Evolutionary conservation across 495 filamentous ascomycete genomes (phyloP).

Genomic region (Penicillium canariense): DNA sequence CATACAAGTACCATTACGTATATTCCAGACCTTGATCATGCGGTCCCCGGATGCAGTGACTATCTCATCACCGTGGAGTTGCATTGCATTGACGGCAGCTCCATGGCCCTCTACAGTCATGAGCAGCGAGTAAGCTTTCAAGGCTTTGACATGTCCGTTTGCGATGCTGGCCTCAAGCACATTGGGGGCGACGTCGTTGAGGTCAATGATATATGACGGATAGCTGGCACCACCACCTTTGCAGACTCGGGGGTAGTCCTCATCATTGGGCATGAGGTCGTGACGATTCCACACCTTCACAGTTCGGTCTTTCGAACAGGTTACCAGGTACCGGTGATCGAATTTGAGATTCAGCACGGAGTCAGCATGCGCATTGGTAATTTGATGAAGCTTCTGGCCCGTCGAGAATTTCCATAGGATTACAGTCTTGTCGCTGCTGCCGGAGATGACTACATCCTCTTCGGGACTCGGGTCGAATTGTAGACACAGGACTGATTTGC

Average conservation of each 20-base stretch:
- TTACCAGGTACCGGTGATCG: constrained; percentile 85
- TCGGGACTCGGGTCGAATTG: constrained; percentile 93
- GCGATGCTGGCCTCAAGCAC: constrained; percentile 41
- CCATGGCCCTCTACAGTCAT: constrained; percentile 76
- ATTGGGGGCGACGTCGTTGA: constrained; percentile 45
- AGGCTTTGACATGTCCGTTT: constrained; percentile 34
- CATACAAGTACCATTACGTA: constrained; percentile 70
- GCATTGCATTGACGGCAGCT: constrained; percentile 94
- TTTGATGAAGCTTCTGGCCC: constrained; percentile 69
- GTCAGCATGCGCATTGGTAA: constrained; percentile 76
- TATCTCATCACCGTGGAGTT: constrained; percentile 80
- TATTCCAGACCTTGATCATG: constrained; percentile 89
- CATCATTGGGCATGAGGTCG: constrained; percentile 62
- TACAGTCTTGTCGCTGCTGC: constrained; percentile 85
- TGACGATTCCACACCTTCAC: constrained; percentile 93
- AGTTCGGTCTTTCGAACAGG: constrained; percentile 93
- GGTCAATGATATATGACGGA: constrained; percentile 55
- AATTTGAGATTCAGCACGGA: constrained; percentile 96
- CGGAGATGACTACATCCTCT: constrained; percentile 89
- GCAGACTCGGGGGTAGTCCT: constrained; percentile 59
- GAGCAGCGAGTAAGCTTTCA: constrained; percentile 68
- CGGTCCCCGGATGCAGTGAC: constrained; percentile 94
- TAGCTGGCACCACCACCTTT: constrained; percentile 42
- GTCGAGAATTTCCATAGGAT: constrained; percentile 94
- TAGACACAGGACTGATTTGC: constrained; percentile 86